Base-by-base conservation (phyloP, 176 grass and related monocot species). In the Carex littledalei region DNA sequence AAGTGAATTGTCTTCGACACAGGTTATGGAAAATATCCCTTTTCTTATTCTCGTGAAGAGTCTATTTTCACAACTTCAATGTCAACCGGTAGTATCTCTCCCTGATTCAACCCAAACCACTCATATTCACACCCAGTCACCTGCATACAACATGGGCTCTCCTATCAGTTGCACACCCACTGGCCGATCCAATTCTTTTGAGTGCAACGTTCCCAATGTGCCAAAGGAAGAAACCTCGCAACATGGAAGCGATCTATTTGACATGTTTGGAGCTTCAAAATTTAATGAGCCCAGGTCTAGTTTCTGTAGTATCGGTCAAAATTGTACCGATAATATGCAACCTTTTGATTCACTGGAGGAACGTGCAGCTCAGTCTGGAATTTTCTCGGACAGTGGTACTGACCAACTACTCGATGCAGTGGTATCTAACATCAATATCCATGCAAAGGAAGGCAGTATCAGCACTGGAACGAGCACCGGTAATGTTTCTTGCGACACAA, bases 11-110 rank as follows among this genome's bases (percentile, higher is more conserved):
- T 78, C 50, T 80, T 69, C 72, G 14, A 59, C 24, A 58, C 88
- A 98, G 95, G 91, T 98, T 64, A 32, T 86, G 58, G 95, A 98
- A 84, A 98, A 94, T 83, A 89, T 54, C 78, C 87, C 65, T 85
- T 90, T 93, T 86, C 85, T 98, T 47, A 85, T 90, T 76, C 87
- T 87, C 60, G 84, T 90, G 64, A 98, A 91, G 86, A 90, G 52
- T 52, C 49, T 78, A 55, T 78, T 78, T 35, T 78, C 74, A 54
- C 74, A 78, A 57, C 74, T 78, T 57, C 49, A 78, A 15, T 78
- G 24, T 26, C 63, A 82, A 68, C 89, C 88, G 67, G 62, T 84
- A 73, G 50, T 79, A 78, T 69, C 89, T 86, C 50, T 58, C 56
- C 88, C 92, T 87, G 72, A 86, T 91, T 87, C 86, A 26, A 79